Conservation (phyloP, 352 stramenopile species). For the Aphanomyces invadans region DNA sequence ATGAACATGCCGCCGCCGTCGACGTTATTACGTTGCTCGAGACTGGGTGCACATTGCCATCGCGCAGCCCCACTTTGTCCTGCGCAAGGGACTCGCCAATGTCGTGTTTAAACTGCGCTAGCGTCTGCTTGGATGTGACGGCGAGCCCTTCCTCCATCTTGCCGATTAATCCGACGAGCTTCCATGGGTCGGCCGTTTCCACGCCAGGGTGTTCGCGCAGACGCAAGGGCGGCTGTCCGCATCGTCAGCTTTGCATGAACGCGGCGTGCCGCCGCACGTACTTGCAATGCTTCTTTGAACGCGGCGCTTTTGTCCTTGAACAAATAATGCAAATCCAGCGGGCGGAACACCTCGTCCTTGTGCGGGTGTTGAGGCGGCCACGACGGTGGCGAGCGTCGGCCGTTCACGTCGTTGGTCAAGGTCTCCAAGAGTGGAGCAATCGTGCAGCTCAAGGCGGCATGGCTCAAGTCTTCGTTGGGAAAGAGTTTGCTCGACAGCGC, state of each 20-base stretch:
- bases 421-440: conserved; percentile 45
- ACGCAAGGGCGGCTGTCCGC: conserved; percentile 47
- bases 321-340: conserved; percentile 22
- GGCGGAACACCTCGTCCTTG: conserved; percentile 8
- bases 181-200: conserved; percentile 56
- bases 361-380: too few species aligned
- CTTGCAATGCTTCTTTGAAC: conserved; percentile 19
- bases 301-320: conserved; percentile 21
- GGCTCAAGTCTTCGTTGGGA: conserved; percentile 48
- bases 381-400: not conserved
- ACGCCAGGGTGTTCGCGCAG: conserved; percentile 57
- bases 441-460: conserved; percentile 52
- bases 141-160: conserved; percentile 39
- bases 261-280: too few species aligned
- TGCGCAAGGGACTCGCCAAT: conserved; percentile 38
- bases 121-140: conserved; percentile 41
- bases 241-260: too few species aligned
- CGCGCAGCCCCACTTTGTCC: conserved; percentile 46
- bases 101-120: conserved; percentile 59
- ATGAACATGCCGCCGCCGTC: too few species aligned
- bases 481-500: conserved; percentile 43
- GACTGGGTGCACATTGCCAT: conserved; percentile 70
- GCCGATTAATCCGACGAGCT: conserved; percentile 40
- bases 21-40: conserved; percentile 73
- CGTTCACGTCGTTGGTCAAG: conserved; percentile 41